Evolutionary conservation across 108 stramenopile genomes (phyloP).

Genomic region (Schizochytrium sp.): DNA sequence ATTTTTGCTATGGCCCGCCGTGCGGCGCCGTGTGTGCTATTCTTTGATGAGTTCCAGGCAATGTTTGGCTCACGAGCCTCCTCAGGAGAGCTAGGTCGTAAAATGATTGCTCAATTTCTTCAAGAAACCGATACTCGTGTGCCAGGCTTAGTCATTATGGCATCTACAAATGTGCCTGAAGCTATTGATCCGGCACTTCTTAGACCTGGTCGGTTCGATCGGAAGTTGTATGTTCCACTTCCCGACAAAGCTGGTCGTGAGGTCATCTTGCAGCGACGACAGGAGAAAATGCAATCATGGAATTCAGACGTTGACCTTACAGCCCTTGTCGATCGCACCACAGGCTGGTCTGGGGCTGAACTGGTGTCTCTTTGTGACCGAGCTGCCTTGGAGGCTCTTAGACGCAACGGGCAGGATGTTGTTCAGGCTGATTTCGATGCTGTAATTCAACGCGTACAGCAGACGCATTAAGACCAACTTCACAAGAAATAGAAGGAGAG

Average conservation of each 20-base stretch:
- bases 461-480: too few species aligned
- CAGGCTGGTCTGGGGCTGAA: conserved; percentile 95
- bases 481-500: too few species aligned
- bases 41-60: conserved; percentile 99
- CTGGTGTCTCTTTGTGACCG: conserved; percentile 90
- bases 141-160: conserved; percentile 93
- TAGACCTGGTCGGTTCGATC: conserved; percentile 98
- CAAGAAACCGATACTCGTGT: conserved; percentile 85
- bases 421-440: too few species aligned
- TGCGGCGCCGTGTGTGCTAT: conserved; percentile 97
- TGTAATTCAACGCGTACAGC: too few species aligned
- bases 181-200: conserved; percentile 98
- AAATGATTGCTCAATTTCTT: conserved; percentile 99
- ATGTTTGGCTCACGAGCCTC: conserved; percentile 93
- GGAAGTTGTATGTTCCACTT: conserved; percentile 97
- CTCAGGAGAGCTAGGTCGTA: conserved; percentile 83
- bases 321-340: conserved; percentile 86
- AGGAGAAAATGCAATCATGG: conserved; percentile 88
- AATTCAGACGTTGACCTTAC: conserved; percentile 83
- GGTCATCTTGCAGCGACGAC: conserved; percentile 92
- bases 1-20: conserved; percentile 99
- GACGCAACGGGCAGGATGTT: background rate
- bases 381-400: conserved; percentile 63
- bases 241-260: conserved; percentile 80
- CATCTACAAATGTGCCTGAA: conserved; percentile 98